Evolutionary conservation across 768 basidiomycete species (phyloP).

Genomic region (Arthromyces matolae): DNA sequence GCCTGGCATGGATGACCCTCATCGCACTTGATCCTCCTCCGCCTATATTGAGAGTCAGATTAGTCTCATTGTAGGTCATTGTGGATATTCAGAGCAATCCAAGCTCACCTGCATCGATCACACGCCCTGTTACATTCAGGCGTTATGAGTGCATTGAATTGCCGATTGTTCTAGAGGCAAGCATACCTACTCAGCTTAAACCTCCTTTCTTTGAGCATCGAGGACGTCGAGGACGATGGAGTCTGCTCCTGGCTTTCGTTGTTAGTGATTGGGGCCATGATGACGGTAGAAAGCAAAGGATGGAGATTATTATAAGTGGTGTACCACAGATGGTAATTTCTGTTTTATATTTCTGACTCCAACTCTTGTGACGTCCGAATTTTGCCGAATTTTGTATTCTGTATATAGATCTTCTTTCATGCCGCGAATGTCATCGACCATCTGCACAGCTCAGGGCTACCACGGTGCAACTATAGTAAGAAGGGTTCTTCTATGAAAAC

Average conservation of each 20-base stretch:
- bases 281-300: conserved; percentile 29
- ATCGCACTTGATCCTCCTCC: conserved; percentile 83
- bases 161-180: conserved; percentile 1
- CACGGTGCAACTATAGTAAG: no score
- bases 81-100: neutral
- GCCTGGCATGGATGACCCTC: conserved; percentile 89
- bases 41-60: conserved; percentile 36
- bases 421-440: no score
- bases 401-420: conserved; percentile 5
- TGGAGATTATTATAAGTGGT: conserved; percentile 22
- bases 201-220: conserved; percentile 71
- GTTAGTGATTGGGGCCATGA: conserved; percentile 47
- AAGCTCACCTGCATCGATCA: conserved; percentile 82
- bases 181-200: conserved; percentile 84
- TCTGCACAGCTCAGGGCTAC: no score
- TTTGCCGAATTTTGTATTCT: conserved; percentile 27
- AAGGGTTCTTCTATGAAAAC: neutral
- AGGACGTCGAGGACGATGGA: conserved; percentile 31
- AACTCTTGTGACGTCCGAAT: conserved; percentile 32
- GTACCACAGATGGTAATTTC: conserved; percentile 11
- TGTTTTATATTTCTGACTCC: conserved; percentile 14
- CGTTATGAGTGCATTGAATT: neutral
- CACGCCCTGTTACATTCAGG: conserved; percentile 57
- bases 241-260: conserved; percentile 41
- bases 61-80: neutral